phyloP scores from a whole-genome alignment of 805 yeast genomes.

The Teunomyces tritomae region DNA sequence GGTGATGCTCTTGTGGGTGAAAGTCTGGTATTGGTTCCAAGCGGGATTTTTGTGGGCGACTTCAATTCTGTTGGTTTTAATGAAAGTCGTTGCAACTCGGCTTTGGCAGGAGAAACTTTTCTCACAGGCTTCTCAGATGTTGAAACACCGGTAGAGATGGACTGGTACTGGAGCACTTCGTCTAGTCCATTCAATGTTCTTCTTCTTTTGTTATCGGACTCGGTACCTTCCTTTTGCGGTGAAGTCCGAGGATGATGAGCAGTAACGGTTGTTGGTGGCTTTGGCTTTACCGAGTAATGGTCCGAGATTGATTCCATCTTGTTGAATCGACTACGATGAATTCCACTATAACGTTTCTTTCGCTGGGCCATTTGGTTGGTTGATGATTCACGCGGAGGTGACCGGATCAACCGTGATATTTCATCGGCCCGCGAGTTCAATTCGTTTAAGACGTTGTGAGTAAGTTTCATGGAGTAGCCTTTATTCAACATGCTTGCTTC shows the following conservation, averaged over 20 bases:
- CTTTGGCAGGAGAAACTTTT: neutral
- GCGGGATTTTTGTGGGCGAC: neutral
- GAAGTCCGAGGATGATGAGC: neutral
- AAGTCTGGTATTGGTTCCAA: neutral
- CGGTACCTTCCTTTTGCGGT: slow-evolving; percentile 2
- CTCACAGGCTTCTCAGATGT: neutral
- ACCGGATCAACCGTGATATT: slow-evolving; percentile 24
- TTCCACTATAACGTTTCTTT: slow-evolving; percentile 28
- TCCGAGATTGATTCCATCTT: slow-evolving; percentile 25
- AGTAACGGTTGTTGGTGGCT: neutral
- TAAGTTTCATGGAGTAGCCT: slow-evolving; percentile 48
- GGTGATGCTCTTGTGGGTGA: neutral
- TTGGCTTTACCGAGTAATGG: slow-evolving; percentile 20
- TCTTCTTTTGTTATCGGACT: slow-evolving; percentile 26
- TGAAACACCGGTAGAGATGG: neutral
- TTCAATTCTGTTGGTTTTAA: neutral
- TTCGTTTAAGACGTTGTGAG: slow-evolving; percentile 45
- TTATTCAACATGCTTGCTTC: slow-evolving; percentile 29
- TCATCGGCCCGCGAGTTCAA: slow-evolving; percentile 41
- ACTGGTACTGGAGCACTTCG: slow-evolving; percentile 18
- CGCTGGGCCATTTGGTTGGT: neutral
- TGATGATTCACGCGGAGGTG: slow-evolving; percentile 8
- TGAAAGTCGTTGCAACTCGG: neutral
- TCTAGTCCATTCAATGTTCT: slow-evolving; percentile 43
- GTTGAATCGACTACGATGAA: slow-evolving; percentile 33